Evolutionary conservation across 805 yeast genomes (phyloP), one percentile per base, ranked within the genome.

Genomic region (Candida tibetensis): DNA sequence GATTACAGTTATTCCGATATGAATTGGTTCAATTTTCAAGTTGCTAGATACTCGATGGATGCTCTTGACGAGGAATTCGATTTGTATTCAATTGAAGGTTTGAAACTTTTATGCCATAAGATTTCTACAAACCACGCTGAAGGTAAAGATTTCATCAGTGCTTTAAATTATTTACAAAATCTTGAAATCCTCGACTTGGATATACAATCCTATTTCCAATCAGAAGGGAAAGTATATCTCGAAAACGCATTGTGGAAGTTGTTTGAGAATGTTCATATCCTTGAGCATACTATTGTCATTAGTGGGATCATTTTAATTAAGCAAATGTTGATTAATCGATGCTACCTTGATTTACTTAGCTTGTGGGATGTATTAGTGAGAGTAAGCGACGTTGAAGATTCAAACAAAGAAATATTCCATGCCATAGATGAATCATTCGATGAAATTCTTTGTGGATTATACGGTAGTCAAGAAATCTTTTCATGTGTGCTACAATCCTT

Each of bases 1-100:
- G 59, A 58, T 3, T 63, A 69, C 40, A 58, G 59, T 34, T 53
- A 64, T 33, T 42, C 63, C 4, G 62, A 61, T 4, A 42, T 58
- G 23, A 62, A 69, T 34, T 69, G 75, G 67, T 63, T 65, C 46
- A 66, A 57, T 51, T 66, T 55, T 42, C 71, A 57, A 53, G 49
- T 58, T 17, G 65, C 65, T 5, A 60, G 42, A 17, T 40, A 39
- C 25, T 34, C 55, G 14, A 28, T 48, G 15, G 51, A 47, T 4
- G 30, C 32, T 16, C 34, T 30, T 10, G 32, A 28, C 5, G 37
- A 37, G 7, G 40, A 33, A 12, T 25, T 31, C 4, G 49, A 42
- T 4, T 48, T 47, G 1, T 30, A 34, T 5, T 41, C 51, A 4
- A 41, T 48, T 18, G 51, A 49, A 9, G 46, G 46, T 15, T 62